phyloP scores from a whole-genome alignment of 192 early-diverging fungal species.

The Coemansia nantahalensis region DNA sequence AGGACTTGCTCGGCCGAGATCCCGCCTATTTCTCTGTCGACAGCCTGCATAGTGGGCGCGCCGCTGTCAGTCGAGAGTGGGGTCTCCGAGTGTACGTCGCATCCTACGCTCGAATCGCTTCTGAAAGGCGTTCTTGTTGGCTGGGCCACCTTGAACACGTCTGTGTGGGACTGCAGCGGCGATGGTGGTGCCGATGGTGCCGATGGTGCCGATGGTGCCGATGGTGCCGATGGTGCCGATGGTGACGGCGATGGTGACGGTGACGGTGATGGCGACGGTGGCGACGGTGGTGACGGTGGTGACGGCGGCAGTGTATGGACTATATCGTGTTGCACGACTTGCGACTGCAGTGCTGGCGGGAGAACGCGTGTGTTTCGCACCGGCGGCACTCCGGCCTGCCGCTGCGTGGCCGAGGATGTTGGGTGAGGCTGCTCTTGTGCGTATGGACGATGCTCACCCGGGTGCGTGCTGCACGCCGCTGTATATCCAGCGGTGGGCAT shows the following conservation, averaged over 20 bases:
- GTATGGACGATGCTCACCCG: not conserved
- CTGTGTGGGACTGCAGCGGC: too few relatives aligned
- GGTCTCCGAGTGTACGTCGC: too few relatives aligned
- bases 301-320: not conserved
- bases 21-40: conserved; percentile 13
- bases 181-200: too few relatives aligned
- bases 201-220: too few relatives aligned
- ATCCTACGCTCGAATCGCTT: too few relatives aligned
- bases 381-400: conserved; percentile 1
- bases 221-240: too few relatives aligned
- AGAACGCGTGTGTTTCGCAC: not conserved
- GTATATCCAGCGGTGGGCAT: too few relatives aligned
- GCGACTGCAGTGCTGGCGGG: conserved; percentile 8
- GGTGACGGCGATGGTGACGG: too few relatives aligned
- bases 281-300: not conserved
- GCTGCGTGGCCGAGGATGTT: conserved; percentile 1
- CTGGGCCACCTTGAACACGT: too few relatives aligned
- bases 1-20: conserved; percentile 18
- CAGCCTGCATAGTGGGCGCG: not conserved
- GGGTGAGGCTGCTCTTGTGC: conserved; percentile 2
- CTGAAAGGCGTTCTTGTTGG: too few relatives aligned
- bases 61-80: too few relatives aligned
- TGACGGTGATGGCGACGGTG: too few relatives aligned
- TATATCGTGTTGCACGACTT: conserved; percentile 1
- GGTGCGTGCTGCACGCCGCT: not conserved